Evolutionary conservation across 169 alveolate genomes (phyloP), one percentile per base, ranked within the genome.

Genomic region (Cryptosporidium baileyi): DNA sequence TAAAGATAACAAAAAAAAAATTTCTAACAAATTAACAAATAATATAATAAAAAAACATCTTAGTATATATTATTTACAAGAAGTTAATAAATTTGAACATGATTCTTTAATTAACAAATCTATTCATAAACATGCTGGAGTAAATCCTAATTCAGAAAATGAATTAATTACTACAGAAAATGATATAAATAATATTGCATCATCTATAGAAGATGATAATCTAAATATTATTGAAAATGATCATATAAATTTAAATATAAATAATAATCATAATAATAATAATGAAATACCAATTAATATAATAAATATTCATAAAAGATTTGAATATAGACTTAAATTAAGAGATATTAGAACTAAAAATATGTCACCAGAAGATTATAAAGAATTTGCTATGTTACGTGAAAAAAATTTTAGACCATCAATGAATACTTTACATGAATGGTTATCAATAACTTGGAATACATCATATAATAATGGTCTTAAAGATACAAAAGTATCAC

Each of bases 361-460:
- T 19, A 74, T 74, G 85, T 57, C 85, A 8, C 59, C 85, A 34
- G 85, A 74, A 13, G 19, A 15, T 7, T 74, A 74, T 51, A 74
- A 74, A 24, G 85, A 74, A 34, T 74, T 74, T 74, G 85, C 85
- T 52, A 40, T 74, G 57, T 32, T 74, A 9, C 32, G 85, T 19
- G 85, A 74, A 52, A 74, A 74, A 45, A 74, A 74, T 15, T 74
- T 74, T 15, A 51, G 85, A 57, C 67, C 85, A 1, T 74, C 85
- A 13, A 40, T 59, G 0, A 74, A 74, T 19, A 74, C 41, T 19
- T 30, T 74, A 11, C 67, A 74, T 11, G 85, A 74, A 40, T 74
- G 85, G 85, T 61, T 74, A 5, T 54, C 65, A 40, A 74, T 74
- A 17, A 74, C 85, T 22, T 74, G 85, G 85, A 74, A 59, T 38